Evolutionary conservation across 2,329 filamentous ascomycete species (phyloP).

Genomic region (Teratosphaeria nubilosa): DNA sequence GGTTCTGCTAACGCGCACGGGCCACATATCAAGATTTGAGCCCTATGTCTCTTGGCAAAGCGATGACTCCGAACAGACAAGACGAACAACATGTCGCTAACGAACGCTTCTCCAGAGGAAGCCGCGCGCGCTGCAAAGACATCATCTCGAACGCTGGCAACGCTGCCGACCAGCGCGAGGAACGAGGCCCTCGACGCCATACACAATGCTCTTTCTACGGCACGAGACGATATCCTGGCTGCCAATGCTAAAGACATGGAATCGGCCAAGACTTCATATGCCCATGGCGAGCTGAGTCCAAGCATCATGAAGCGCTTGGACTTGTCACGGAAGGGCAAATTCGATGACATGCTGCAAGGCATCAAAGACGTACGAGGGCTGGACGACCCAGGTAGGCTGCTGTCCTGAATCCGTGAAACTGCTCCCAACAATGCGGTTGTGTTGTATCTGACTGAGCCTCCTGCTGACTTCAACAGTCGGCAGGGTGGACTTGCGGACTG

Average conservation of each 20-base stretch:
- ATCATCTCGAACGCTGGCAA: constrained; percentile 74
- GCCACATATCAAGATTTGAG: background rate
- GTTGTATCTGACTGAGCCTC: constrained; percentile 2
- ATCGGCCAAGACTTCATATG: constrained; percentile 54
- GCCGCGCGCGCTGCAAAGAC: constrained; percentile 68
- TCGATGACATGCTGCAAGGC: constrained; percentile 94
- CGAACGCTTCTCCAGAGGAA: constrained; percentile 68
- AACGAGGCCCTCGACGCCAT: constrained; percentile 80
- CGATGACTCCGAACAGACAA: background rate
- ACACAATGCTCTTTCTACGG: constrained; percentile 60
- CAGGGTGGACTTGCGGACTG: constrained; percentile 70
- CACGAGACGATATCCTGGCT: constrained; percentile 66
- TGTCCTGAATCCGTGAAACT: constrained; percentile 8
- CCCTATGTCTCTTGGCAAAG: background rate
- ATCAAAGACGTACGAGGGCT: constrained; percentile 79
- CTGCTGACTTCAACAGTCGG: constrained; percentile 52
- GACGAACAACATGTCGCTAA: constrained; percentile 67
- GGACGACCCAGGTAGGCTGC: constrained; percentile 67
- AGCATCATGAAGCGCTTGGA: constrained; percentile 84
- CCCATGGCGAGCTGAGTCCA: constrained; percentile 64
- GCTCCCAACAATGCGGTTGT: background rate
- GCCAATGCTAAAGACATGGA: constrained; percentile 80
- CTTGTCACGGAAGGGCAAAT: constrained; percentile 77
- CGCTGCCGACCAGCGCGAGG: constrained; percentile 62
- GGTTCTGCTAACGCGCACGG: background rate